phyloP scores from a whole-genome alignment of 2,329 filamentous ascomycete genomes.

The Stachybotrys elegans region DNA sequence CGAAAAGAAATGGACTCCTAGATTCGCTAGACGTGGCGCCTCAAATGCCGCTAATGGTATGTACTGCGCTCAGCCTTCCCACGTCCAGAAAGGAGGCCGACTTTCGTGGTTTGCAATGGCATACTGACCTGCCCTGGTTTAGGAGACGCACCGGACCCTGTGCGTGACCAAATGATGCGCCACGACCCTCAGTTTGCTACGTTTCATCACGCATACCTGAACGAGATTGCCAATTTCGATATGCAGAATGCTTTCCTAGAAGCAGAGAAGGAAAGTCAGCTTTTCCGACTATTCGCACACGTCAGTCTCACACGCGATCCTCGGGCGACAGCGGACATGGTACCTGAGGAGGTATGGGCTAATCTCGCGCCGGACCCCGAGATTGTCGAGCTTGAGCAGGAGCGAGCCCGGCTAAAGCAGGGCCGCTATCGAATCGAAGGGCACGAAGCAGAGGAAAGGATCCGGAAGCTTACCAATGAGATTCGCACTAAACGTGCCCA shows the following conservation, averaged over 20 bases:
- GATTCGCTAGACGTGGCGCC: conserved; percentile 11
- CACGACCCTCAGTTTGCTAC: conserved; percentile 20
- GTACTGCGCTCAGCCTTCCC: not conserved
- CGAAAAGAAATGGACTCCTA: conserved; percentile 7
- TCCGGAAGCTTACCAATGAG: conserved; percentile 13
- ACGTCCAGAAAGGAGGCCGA: not conserved
- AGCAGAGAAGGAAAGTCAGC: conserved; percentile 9
- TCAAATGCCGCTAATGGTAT: conserved; percentile 10
- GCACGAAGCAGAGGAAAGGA: conserved; percentile 15
- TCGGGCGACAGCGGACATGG: conserved; percentile 21
- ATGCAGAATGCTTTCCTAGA: conserved; percentile 22
- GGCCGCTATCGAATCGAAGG: conserved; percentile 18
- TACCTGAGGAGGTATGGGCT: conserved; percentile 21
- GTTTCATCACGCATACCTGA: conserved; percentile 22
- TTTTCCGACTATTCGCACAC: conserved; percentile 9
- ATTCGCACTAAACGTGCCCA: conserved; percentile 16
- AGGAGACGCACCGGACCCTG: conserved; percentile 18
- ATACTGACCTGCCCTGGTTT: not conserved
- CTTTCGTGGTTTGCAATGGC: not conserved
- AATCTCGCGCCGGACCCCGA: conserved; percentile 16
- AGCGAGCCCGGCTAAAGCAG: conserved; percentile 16
- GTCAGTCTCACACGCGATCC: conserved; percentile 22
- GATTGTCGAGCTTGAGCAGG: conserved; percentile 16
- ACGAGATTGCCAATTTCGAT: conserved; percentile 21
- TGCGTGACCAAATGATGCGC: conserved; percentile 23